Evolutionary conservation across 192 early-diverging fungal genomes (phyloP).

Genomic region (Lobosporangium transversale): DNA sequence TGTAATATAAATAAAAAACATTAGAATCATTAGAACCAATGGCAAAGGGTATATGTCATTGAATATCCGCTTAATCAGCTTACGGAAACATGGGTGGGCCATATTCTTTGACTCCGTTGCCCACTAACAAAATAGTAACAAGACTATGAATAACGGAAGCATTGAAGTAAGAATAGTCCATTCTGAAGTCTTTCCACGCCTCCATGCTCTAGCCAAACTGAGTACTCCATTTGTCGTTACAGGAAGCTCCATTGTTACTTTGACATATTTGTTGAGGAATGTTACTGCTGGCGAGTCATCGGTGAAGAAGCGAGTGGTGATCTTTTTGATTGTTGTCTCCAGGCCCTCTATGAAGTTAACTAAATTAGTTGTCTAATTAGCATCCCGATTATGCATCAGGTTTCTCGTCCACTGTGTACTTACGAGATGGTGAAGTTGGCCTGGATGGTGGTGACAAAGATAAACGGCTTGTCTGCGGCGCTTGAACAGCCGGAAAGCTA

Average conservation of each 20-base stretch:
- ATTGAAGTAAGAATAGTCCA: too few species aligned
- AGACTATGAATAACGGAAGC: too few species aligned
- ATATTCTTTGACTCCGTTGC: too few species aligned
- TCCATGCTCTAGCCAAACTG: not conserved
- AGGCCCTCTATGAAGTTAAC: not conserved
- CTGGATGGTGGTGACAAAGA: not conserved
- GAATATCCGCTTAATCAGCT: too few species aligned
- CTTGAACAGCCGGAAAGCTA: not conserved
- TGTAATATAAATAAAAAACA: too few species aligned
- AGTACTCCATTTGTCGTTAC: not conserved
- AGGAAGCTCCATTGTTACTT: not conserved
- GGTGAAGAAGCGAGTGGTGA: slow-evolving; percentile 1
- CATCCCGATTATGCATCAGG: not conserved
- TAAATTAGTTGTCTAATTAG: not conserved
- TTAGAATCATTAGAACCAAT: too few species aligned
- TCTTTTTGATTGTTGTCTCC: slow-evolving; percentile 1
- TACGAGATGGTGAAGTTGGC: not conserved
- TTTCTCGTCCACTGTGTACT: not conserved
- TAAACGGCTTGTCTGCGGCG: not conserved
- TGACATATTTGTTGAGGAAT: not conserved
- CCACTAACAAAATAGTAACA: too few species aligned
- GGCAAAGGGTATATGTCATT: too few species aligned
- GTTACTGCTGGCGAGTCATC: not conserved
- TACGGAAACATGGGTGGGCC: too few species aligned
- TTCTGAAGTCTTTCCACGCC: not conserved